Evolutionary conservation across 1,284 basidiomycete genomes (phyloP).

Genomic region (Irpex sp.): DNA sequence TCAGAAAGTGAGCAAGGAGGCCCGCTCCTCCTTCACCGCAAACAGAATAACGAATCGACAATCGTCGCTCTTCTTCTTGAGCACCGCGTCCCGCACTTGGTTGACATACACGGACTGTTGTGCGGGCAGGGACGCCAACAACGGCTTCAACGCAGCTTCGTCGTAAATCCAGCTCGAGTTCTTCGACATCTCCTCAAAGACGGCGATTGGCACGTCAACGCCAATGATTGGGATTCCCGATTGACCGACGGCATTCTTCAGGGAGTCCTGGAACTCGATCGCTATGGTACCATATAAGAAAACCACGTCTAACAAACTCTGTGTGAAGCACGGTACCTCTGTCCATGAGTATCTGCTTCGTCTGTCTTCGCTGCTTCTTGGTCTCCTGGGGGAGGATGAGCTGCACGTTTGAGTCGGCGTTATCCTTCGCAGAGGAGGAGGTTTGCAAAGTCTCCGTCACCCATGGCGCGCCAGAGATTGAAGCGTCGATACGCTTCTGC

Average conservation of each 20-base stretch:
- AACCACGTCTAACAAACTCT: not conserved
- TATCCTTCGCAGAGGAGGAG: conserved; percentile 40
- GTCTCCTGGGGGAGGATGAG: conserved; percentile 61
- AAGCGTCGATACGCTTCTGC: conserved; percentile 67
- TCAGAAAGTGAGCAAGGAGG: conserved; percentile 52
- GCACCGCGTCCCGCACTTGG: conserved; percentile 62
- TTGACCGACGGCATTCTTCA: conserved; percentile 51
- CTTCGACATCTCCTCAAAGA: conserved; percentile 61
- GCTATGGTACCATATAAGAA: conserved; percentile 35
- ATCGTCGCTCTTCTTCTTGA: conserved; percentile 59
- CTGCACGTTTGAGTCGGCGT: conserved; percentile 46
- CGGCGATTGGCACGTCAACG: conserved; percentile 56
- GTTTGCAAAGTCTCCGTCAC: conserved; percentile 33
- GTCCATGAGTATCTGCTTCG: conserved; percentile 67
- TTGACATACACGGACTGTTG: conserved; percentile 56
- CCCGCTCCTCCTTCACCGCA: conserved; percentile 66
- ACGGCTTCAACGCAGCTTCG: conserved; percentile 68
- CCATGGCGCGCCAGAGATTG: conserved; percentile 51
- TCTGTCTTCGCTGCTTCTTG: conserved; percentile 71
- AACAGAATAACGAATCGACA: conserved; percentile 62
- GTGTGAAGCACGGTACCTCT: conserved; percentile 43
- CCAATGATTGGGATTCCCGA: conserved; percentile 64
- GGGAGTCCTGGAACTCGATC: conserved; percentile 52
- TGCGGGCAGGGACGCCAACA: conserved; percentile 50
- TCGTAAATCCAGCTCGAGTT: conserved; percentile 63